These are phyloP conservation scores for Clausena lansium DNA, from an alignment of 345 rosid genomes.

Conservation along the genomic window DNA sequence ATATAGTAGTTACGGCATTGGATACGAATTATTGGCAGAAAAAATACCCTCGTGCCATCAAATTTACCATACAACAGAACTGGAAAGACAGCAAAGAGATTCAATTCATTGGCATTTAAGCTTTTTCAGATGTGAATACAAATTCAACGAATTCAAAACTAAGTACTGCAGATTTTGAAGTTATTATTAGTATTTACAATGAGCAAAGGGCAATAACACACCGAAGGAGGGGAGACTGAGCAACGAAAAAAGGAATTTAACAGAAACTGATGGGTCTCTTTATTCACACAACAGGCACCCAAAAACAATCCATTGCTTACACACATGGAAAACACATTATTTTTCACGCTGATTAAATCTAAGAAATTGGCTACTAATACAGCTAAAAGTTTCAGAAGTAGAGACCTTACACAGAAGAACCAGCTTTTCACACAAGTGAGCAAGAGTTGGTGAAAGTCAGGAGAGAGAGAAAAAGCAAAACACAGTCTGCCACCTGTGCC, in stretches of 20 bases:
- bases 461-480: conserved; percentile 12
- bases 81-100: background rate
- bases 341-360: conserved; percentile 36
- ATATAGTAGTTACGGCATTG: background rate
- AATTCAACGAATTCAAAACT: background rate
- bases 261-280: conserved; percentile 35
- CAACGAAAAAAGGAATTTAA: background rate
- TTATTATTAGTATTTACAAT: conserved; percentile 8
- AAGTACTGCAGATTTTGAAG: background rate
- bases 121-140: background rate
- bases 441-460: conserved; percentile 19
- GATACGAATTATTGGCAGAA: background rate
- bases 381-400: conserved; percentile 24
- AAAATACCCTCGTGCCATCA: background rate
- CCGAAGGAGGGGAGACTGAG: background rate
- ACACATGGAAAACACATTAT: conserved; percentile 43
- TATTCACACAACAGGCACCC: conserved; percentile 48
- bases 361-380: conserved; percentile 38
- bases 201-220: background rate
- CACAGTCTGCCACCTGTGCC: conserved; percentile 5
- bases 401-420: conserved; percentile 37
- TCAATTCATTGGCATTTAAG: background rate
- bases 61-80: background rate
- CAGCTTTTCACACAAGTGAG: conserved; percentile 29
- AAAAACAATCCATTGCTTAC: conserved; percentile 33